These are phyloP conservation scores for Narthecium ossifragum DNA, from an alignment of 106 monocot species.

Conservation along the genomic window DNA sequence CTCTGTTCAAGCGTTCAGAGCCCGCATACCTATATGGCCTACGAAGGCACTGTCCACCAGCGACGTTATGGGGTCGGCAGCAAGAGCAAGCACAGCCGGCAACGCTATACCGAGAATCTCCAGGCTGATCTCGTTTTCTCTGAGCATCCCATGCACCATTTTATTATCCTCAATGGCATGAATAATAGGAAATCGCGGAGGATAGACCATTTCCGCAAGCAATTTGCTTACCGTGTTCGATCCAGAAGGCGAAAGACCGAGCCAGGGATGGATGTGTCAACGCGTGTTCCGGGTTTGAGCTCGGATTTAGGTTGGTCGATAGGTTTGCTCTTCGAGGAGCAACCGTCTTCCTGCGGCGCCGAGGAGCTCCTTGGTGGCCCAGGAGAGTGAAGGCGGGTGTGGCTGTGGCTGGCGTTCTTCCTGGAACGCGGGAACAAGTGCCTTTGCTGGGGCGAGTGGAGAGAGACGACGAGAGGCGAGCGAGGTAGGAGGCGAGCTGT, in stretches of 20 bases:
- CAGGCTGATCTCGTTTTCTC: constrained; percentile 40
- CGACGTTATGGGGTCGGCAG: constrained; percentile 82
- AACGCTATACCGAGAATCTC: constrained; percentile 75
- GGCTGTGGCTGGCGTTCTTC: background rate
- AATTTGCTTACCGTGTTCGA: constrained; percentile 20
- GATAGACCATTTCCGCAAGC: background rate
- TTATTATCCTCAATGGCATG: background rate
- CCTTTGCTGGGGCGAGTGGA: background rate
- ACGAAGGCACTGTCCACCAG: constrained; percentile 88
- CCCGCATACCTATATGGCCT: constrained; percentile 69
- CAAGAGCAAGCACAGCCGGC: constrained; percentile 77
- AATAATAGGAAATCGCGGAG: background rate
- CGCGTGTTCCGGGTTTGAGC: background rate
- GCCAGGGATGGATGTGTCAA: background rate
- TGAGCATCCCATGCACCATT: background rate
- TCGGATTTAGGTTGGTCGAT: background rate
- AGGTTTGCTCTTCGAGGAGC: background rate
- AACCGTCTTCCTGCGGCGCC: background rate
- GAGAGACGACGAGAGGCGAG: background rate
- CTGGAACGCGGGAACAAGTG: background rate
- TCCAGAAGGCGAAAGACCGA: constrained; percentile 8
- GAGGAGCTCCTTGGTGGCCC: constrained; percentile 2
- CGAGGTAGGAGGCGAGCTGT: constrained; percentile 10
- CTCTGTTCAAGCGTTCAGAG: background rate
- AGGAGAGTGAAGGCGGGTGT: constrained; percentile 3